Evolutionary conservation across 2,329 filamentous ascomycete genomes (phyloP).

Genomic region (Penicillium psychrosexuale): DNA sequence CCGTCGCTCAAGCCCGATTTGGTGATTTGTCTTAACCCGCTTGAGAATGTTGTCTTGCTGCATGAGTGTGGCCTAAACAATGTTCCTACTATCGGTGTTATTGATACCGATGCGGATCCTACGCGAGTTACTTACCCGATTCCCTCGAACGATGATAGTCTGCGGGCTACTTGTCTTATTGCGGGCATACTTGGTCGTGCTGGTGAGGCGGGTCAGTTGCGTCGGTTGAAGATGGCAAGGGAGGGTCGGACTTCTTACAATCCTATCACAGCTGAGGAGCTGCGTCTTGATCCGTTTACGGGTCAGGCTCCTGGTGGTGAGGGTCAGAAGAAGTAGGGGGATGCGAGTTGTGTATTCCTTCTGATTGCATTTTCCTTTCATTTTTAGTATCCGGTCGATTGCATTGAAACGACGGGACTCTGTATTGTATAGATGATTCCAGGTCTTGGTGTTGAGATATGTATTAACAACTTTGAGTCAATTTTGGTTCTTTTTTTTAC

Average conservation of each 20-base stretch:
- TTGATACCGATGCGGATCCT: constrained; percentile 90
- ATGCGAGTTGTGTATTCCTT: neutral
- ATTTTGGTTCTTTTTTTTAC: constrained; percentile 8
- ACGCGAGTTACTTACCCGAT: constrained; percentile 96
- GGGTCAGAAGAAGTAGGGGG: constrained; percentile 8
- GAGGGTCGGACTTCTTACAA: constrained; percentile 61
- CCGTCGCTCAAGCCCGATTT: constrained; percentile 78
- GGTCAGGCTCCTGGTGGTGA: constrained; percentile 14
- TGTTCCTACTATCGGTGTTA: constrained; percentile 89
- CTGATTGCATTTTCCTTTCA: constrained; percentile 4
- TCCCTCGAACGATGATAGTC: constrained; percentile 93
- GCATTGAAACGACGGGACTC: constrained; percentile 20
- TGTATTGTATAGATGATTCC: constrained; percentile 38
- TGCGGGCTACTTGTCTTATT: constrained; percentile 77
- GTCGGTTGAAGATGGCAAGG: constrained; percentile 61
- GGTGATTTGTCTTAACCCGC: constrained; percentile 85
- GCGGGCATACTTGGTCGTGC: constrained; percentile 81
- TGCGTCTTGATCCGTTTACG: constrained; percentile 27
- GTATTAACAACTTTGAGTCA: constrained; percentile 26
- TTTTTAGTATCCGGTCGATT: constrained; percentile 15
- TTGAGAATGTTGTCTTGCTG: constrained; percentile 86
- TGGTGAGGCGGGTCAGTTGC: constrained; percentile 70
- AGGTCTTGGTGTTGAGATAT: constrained; percentile 22
- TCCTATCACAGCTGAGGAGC: constrained; percentile 23
- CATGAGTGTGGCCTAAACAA: constrained; percentile 86